These are phyloP conservation scores for Fusarium newnesense DNA, from an alignment of 2,329 filamentous ascomycete species.

Conservation along the genomic window DNA sequence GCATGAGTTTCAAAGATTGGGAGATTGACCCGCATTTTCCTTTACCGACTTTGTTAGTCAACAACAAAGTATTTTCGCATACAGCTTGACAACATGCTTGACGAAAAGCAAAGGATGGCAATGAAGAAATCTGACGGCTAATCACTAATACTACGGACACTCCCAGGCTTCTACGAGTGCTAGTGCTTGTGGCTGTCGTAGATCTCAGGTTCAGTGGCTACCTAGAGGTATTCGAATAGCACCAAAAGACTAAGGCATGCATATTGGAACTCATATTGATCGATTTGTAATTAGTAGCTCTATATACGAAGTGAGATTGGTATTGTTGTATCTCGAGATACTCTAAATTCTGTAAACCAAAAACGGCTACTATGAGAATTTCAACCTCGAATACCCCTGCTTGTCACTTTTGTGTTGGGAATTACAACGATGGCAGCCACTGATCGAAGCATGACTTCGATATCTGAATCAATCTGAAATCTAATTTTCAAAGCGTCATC, in stretches of 20 bases:
- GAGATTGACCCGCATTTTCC: background rate
- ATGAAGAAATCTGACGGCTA: background rate
- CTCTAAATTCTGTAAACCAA: background rate
- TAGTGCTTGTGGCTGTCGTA: background rate
- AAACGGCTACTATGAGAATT: background rate
- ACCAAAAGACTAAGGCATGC: background rate
- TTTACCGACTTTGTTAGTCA: conserved; percentile 18
- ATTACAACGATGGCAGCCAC: background rate
- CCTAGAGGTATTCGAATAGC: background rate
- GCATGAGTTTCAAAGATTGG: background rate
- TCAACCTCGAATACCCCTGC: background rate
- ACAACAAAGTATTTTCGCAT: conserved; percentile 10
- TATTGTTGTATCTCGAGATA: background rate
- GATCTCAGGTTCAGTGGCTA: background rate
- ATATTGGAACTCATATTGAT: background rate
- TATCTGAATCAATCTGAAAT: background rate
- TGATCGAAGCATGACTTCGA: conserved; percentile 5
- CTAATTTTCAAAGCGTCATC: background rate
- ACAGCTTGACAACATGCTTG: conserved; percentile 1
- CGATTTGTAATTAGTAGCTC: background rate
- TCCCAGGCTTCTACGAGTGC: background rate
- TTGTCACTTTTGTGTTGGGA: background rate
- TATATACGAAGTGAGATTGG: background rate
- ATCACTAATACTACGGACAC: background rate
- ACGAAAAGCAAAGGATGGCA: background rate